Conservation (phyloP, 306 rosid genomes). For the Calophaca sinica region DNA sequence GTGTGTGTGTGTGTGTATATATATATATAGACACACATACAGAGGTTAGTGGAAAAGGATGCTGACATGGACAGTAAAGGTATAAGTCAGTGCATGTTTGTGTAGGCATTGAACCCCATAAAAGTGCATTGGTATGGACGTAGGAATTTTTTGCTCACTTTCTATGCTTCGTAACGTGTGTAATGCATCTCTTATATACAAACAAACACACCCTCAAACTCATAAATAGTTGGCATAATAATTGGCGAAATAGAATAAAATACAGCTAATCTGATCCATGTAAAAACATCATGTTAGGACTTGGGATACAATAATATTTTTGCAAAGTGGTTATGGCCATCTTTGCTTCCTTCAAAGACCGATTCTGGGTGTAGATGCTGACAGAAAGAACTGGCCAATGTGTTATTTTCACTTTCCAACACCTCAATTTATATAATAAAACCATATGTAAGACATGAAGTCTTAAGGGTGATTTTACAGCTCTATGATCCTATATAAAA, state of each 20-base stretch:
- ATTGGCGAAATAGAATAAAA: background rate
- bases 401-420: slow-evolving; percentile 20
- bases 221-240: too few relatives aligned
- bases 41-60: too few relatives aligned
- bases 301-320: background rate
- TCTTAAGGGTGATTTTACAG: slow-evolving; percentile 25
- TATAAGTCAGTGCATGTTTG: too few relatives aligned
- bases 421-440: slow-evolving; percentile 8
- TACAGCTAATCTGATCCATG: background rate
- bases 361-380: slow-evolving; percentile 20
- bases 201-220: too few relatives aligned
- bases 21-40: too few relatives aligned
- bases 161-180: too few relatives aligned
- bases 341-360: slow-evolving; percentile 30
- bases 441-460: slow-evolving; percentile 4
- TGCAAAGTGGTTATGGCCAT: slow-evolving; percentile 2
- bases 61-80: too few relatives aligned
- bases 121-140: too few relatives aligned
- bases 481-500: slow-evolving; percentile 14
- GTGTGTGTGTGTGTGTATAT: too few relatives aligned
- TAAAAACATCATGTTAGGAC: slow-evolving; percentile 13
- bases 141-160: too few relatives aligned
- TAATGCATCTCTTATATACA: too few relatives aligned
- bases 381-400: slow-evolving; percentile 14
- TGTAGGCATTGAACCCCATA: too few relatives aligned